phyloP scores from a whole-genome alignment of 371 early-diverging fungal species.

The Haplosporangium sp. region DNA sequence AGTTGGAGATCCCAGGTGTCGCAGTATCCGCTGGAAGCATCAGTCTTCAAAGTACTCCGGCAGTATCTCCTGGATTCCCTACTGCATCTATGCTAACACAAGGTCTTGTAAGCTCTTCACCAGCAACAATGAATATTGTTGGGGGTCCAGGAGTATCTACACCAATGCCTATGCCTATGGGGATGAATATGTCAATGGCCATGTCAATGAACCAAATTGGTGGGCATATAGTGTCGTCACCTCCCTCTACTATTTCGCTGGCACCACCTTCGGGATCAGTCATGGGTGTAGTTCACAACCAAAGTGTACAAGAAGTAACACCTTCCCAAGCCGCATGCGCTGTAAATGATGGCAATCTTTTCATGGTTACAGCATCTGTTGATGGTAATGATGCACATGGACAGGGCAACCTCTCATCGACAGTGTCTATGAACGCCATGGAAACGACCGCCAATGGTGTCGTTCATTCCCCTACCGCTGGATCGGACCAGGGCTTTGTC shows the following conservation, averaged over 20 bases:
- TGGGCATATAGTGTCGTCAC: conserved; percentile 20
- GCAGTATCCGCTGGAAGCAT: conserved; percentile 6
- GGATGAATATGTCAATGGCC: conserved; percentile 12
- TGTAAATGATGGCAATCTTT: neutral
- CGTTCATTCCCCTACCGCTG: conserved; percentile 37
- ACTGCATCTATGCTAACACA: conserved; percentile 5
- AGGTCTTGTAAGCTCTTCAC: neutral
- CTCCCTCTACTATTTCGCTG: conserved; percentile 8
- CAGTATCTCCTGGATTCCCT: conserved; percentile 26
- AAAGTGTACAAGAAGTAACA: neutral
- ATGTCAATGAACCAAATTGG: conserved; percentile 12
- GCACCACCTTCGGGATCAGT: neutral
- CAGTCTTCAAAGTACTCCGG: conserved; percentile 16
- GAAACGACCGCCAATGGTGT: conserved; percentile 6
- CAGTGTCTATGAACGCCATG: conserved; percentile 2
- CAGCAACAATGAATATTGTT: neutral
- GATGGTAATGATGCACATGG: conserved; percentile 4
- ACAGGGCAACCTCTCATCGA: neutral
- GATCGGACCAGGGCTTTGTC: conserved; percentile 60
- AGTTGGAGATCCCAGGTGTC: neutral
- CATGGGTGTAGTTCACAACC: neutral
- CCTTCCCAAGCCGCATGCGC: neutral
- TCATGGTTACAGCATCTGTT: neutral
- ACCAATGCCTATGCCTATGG: conserved; percentile 25
- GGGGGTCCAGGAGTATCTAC: conserved; percentile 6